Base-by-base conservation (phyloP, 768 basidiomycete genomes). In the Lactarius sanguifluus region DNA sequence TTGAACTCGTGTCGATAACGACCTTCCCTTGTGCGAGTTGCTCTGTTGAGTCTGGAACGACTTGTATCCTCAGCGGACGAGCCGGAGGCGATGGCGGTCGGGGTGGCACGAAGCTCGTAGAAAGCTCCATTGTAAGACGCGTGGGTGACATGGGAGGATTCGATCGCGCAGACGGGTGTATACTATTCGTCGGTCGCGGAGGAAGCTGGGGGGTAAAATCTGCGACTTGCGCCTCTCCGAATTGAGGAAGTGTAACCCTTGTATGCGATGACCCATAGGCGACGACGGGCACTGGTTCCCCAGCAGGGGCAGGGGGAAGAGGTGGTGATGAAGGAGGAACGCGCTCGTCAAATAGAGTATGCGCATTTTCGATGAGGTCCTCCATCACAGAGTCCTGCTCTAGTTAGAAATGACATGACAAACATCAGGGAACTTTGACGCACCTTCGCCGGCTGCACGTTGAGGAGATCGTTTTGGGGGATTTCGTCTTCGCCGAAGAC, bases 401-500 rank as follows among this genome's bases (percentile, higher is more conserved):
- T 55, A 57, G 67, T 65, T 34, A 67, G 57, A 38, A 50, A 23
- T 47, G n/a, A 30, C 34, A 38, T 20, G 34, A 36, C 38, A 43
- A 54, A 20, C 15, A 20, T 28, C 13, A 15, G 50, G 20, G 45
- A 32, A 1, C 52, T 36, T 8, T 30, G 43, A 57, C 69, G 52
- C 69, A 94, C 93, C 86, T 94, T 96, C 73, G 77, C 81, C 18
- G 81, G 80, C 71, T 90, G 87, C n/a, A 95, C 83, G 63, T 80
- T 89, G 25, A 96, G 78, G 20, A 95, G 80, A 73, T 94, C 91
- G 0, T 83, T 86, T 74, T 90, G 91, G 4, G 91, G 88, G 64
- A 94, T 82, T 68, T 96, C 92, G 68, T 97, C 94, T 75, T 96
- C 93, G 7, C 94, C 94, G 70, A 97, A 95, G 57, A 97, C 85